These are phyloP conservation scores for Kwoniella botswanensis DNA, from an alignment of 768 basidiomycete species.

Conservation along the genomic window DNA sequence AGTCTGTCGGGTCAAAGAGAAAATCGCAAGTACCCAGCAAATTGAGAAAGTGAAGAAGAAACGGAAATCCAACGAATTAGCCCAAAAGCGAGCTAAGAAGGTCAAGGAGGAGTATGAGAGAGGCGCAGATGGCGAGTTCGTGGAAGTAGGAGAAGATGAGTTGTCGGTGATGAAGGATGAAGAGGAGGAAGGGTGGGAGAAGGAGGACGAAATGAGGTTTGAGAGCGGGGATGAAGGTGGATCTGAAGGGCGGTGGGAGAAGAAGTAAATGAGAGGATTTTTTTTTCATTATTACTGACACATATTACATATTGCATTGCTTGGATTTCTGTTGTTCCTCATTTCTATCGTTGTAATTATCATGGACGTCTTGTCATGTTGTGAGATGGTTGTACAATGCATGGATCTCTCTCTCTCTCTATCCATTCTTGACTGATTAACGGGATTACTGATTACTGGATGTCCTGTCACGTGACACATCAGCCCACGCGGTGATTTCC, in stretches of 20 bases:
- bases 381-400: no score
- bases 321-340: neutral
- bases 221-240: conserved; percentile 50
- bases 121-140: conserved; percentile 24
- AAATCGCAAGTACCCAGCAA: conserved; percentile 17
- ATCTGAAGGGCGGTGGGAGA: conserved; percentile 39
- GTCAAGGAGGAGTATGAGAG: conserved; percentile 19
- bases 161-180: conserved; percentile 25
- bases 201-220: conserved; percentile 44
- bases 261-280: neutral
- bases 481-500: neutral
- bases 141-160: conserved; percentile 22
- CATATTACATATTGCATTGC: no score
- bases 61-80: conserved; percentile 19
- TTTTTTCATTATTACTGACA: no score
- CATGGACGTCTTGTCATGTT: no score
- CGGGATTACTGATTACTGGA: no score
- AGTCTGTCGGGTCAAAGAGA: conserved; percentile 66
- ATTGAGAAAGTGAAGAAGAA: conserved; percentile 24
- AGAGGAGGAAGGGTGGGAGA: conserved; percentile 32
- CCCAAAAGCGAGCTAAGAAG: conserved; percentile 18
- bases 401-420: no score
- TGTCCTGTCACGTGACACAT: no score
- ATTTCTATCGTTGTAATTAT: neutral
- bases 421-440: no score